Base-by-base conservation (phyloP, 108 stramenopile species). In the Pseudonitzschia multiseries region DNA sequence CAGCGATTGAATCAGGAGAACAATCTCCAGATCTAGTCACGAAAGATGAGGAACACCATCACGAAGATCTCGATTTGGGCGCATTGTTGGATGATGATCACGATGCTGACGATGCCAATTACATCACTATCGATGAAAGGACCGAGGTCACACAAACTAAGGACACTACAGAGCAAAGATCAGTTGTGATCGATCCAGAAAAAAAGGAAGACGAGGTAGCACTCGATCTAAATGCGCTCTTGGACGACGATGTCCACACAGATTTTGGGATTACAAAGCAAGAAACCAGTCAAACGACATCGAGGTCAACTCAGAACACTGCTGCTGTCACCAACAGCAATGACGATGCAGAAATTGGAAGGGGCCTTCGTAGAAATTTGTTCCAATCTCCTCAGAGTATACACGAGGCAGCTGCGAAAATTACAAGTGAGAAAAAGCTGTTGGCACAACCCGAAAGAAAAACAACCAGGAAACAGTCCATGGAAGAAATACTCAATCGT, bases 51-150 rank as follows among this genome's bases (percentile, higher is more conserved):
- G 17, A 59, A 8, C 8, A 42, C 42, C 13, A 52, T 26, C 2
- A 24, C 9, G 54, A 22, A 24, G 22, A 56, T 26, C 24, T 26
- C 2, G 54, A 56, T 56, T 56, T 56, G 24, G 61, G 40, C 15
- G 41, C 61, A 62, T 62, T 62, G n/a, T 62, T 62, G 61, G 32
- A 21, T 62, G 36, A n/a, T n/a, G 32, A 62, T 2, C 4, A 33
- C 29, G 36, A 33, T 0, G 61, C 4, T 33, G 33, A 40, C 57
- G 15, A 40, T 62, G 61, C 14, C 15, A 33, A 62, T 12, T 4
- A 31, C 5, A 17, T 9, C 14, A 33, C 20, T 41, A 22, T 2
- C 31, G n/a, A 48, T 2, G 46, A 48, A 48, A 48, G 12, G 46
- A 18, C 46, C 18, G 46, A 48, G 18, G 18, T 48, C 46, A 48